Evolutionary conservation across 371 early-diverging fungal species (phyloP).

Genomic region (Rhizopus sp.): DNA sequence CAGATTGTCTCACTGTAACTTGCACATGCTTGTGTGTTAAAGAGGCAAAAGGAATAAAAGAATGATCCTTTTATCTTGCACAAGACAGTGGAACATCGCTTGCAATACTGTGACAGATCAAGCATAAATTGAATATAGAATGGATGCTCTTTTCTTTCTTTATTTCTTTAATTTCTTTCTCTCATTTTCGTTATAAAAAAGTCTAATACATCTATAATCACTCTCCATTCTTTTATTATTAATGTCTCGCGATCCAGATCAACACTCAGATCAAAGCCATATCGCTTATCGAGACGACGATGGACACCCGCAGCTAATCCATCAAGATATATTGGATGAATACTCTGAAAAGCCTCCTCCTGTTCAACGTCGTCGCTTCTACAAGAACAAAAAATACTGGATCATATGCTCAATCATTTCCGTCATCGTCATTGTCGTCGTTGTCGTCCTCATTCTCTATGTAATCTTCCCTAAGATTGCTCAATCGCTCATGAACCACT

Average conservation of each 20-base stretch:
- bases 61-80: background rate
- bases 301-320: background rate
- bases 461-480: conserved; percentile 57
- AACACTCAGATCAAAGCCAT: background rate
- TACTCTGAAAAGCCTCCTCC: conserved; percentile 35
- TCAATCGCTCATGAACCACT: conserved; percentile 48
- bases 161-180: background rate
- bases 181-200: background rate
- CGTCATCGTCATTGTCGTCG: conserved; percentile 44
- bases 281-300: conserved; percentile 9
- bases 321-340: conserved; percentile 22
- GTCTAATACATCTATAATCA: background rate
- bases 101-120: background rate
- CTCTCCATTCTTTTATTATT: background rate
- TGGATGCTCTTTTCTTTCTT: background rate
- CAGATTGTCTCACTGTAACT: background rate
- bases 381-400: conserved; percentile 55
- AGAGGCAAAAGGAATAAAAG: background rate
- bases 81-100: background rate
- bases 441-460: conserved; percentile 46
- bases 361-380: conserved; percentile 33
- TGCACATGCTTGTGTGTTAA: background rate
- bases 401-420: conserved; percentile 47
- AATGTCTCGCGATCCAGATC: background rate
- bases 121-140: background rate